Percentiles rank a stretch among this genome's conserved stretches.
Conservation (phyloP, 371 early-diverging fungal genomes). For the Mortierella polycephala region DNA sequence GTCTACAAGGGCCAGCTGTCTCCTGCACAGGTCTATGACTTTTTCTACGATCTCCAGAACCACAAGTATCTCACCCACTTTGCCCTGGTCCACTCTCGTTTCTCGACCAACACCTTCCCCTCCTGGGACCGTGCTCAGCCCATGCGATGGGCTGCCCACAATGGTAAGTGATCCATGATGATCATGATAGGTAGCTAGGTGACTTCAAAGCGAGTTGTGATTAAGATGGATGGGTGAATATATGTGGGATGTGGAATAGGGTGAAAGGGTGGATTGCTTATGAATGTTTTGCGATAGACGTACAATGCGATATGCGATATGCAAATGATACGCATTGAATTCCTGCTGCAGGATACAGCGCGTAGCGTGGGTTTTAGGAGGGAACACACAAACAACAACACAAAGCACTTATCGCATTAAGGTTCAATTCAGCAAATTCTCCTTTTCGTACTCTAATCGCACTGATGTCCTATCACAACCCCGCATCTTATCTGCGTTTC, state of each 20-base stretch:
- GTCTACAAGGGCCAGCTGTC: slow-evolving; percentile 96
- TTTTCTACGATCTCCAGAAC: slow-evolving; percentile 90
- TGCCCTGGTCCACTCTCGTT: slow-evolving; percentile 96
- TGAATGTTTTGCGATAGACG: too few species aligned
- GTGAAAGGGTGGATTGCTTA: not conserved
- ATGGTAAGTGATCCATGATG: slow-evolving; percentile 71
- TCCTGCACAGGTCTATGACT: slow-evolving; percentile 93
- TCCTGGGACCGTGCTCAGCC: slow-evolving; percentile 99
- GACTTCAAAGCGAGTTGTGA: too few species aligned
- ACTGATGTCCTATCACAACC: slow-evolving; percentile 29
- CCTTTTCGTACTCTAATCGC: slow-evolving; percentile 15
- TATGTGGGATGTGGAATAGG: not conserved
- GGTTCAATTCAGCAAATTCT: slow-evolving; percentile 47
- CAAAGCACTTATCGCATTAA: slow-evolving; percentile 15
- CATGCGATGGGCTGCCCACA: slow-evolving; percentile 97
- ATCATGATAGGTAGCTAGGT: too few species aligned
- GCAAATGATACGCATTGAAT: too few species aligned
- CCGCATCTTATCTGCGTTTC: slow-evolving; percentile 49
- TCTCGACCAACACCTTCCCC: slow-evolving; percentile 98
- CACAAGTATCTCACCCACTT: slow-evolving; percentile 86
- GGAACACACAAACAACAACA: too few species aligned
- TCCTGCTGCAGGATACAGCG: not conserved
- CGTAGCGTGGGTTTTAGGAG: too few species aligned
- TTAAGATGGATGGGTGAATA: too few species aligned
- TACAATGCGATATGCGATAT: too few species aligned